Percentiles rank a stretch among this genome's conserved stretches.
Evolutionary conservation across 2,329 filamentous ascomycete genomes (phyloP).

Genomic region (Arthroderma sp.): DNA sequence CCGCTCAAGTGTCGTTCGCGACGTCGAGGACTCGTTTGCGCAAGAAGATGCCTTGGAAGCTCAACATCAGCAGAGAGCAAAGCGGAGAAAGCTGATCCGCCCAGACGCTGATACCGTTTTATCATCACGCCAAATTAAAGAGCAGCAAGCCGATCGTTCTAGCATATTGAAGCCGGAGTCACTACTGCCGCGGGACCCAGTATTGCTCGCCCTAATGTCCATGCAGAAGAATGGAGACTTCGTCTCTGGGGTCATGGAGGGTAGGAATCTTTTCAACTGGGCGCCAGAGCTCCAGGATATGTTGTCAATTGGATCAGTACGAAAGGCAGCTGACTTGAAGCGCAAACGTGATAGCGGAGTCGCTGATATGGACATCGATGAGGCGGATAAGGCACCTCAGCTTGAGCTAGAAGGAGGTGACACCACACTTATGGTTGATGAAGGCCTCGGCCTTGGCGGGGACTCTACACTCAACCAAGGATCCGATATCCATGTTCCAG

Average conservation of each 20-base stretch:
- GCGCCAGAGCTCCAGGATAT: constrained; percentile 87
- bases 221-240: constrained; percentile 88
- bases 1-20: constrained; percentile 39
- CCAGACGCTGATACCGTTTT: constrained; percentile 73
- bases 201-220: constrained; percentile 74
- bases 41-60: constrained; percentile 40
- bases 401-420: constrained; percentile 53
- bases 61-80: constrained; percentile 58
- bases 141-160: constrained; percentile 72
- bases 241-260: constrained; percentile 72
- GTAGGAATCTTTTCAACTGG: constrained; percentile 66
- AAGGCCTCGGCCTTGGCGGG: constrained; percentile 39
- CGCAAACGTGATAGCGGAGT: constrained; percentile 84
- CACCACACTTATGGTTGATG: constrained; percentile 35
- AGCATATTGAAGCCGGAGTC: constrained; percentile 72
- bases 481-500: constrained; percentile 54
- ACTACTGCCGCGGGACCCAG: constrained; percentile 76
- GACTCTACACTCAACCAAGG: constrained; percentile 32
- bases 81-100: constrained; percentile 68
- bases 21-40: constrained; percentile 48
- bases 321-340: constrained; percentile 68
- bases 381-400: constrained; percentile 50
- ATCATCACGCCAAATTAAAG: constrained; percentile 63
- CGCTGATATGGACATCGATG: constrained; percentile 61
- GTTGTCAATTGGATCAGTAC: constrained; percentile 71